phyloP scores from a whole-genome alignment of 2,329 filamentous ascomycete species.

The Exophiala bonariae region DNA sequence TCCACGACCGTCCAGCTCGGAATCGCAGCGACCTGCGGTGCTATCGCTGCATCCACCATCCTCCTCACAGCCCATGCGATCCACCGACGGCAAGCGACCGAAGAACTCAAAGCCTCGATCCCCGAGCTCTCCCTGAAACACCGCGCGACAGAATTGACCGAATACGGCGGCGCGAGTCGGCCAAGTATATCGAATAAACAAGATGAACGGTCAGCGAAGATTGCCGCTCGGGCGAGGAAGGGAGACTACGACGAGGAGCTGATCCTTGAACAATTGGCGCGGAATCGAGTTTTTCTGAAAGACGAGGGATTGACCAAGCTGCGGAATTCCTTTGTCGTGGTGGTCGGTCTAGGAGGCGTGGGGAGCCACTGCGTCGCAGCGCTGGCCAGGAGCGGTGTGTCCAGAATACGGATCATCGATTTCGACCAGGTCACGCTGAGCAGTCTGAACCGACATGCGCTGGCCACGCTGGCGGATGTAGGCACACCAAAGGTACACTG shows the following conservation, averaged over 20 bases:
- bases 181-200: conserved; percentile 40
- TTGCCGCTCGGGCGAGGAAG: conserved; percentile 60
- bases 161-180: conserved; percentile 43
- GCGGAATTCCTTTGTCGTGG: conserved; percentile 77
- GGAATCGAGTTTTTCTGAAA: conserved; percentile 87
- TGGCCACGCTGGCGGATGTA: conserved; percentile 91
- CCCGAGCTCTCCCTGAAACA: conserved; percentile 23
- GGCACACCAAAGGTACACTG: conserved; percentile 89
- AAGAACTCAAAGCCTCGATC: conserved; percentile 62
- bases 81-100: conserved; percentile 54
- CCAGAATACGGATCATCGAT: conserved; percentile 84
- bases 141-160: conserved; percentile 44
- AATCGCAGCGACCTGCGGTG: conserved; percentile 42
- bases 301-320: conserved; percentile 78
- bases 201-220: conserved; percentile 58
- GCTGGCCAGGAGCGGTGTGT: conserved; percentile 83
- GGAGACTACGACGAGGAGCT: conserved; percentile 74
- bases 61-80: conserved; percentile 60
- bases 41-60: conserved; percentile 43
- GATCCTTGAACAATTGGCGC: conserved; percentile 89
- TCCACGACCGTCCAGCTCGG: conserved; percentile 20
- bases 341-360: conserved; percentile 92
- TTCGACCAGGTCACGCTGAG: conserved; percentile 97
- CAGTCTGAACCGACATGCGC: conserved; percentile 91
- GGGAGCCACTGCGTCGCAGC: conserved; percentile 88